These are phyloP conservation scores for Penicillium sp. DNA, from an alignment of 2,329 filamentous ascomycete species.

Conservation along the genomic window DNA sequence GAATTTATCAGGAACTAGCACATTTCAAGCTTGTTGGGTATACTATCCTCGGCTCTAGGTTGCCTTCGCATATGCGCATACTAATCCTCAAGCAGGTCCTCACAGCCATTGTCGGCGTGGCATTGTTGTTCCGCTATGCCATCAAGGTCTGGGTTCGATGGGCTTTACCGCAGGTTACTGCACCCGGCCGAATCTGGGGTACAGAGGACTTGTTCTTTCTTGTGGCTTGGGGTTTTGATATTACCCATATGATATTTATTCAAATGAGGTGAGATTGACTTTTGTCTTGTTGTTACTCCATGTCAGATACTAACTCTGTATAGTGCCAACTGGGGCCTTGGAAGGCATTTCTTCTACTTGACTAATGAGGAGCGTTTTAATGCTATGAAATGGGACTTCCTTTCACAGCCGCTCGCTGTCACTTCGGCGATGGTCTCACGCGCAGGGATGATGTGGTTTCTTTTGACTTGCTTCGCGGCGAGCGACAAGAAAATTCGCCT, in stretches of 20 bases:
- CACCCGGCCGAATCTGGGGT: constrained; percentile 36
- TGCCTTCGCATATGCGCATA: neutral
- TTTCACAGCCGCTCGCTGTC: constrained; percentile 30
- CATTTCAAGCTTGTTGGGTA: constrained; percentile 26
- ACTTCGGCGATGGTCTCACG: constrained; percentile 37
- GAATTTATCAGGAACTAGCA: constrained; percentile 13
- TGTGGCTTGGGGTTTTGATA: constrained; percentile 31
- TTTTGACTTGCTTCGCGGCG: constrained; percentile 36
- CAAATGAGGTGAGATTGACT: constrained; percentile 30
- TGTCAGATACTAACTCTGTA: neutral
- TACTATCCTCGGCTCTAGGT: neutral
- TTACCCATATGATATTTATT: constrained; percentile 35
- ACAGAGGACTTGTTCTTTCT: constrained; percentile 36
- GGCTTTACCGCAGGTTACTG: constrained; percentile 33
- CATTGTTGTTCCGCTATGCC: constrained; percentile 25
- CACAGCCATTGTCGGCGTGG: constrained; percentile 22
- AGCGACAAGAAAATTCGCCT: constrained; percentile 32
- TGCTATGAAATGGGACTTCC: constrained; percentile 30
- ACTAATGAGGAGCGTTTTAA: constrained; percentile 22
- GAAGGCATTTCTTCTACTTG: constrained; percentile 36
- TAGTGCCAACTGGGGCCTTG: constrained; percentile 34
- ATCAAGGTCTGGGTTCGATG: constrained; percentile 36
- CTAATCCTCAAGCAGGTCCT: constrained; percentile 17
- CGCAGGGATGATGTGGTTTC: constrained; percentile 40
- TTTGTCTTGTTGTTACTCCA: no score